Evolutionary conservation across 148 eudicot species (phyloP).

Genomic region (Vaccinium myrtillus): DNA sequence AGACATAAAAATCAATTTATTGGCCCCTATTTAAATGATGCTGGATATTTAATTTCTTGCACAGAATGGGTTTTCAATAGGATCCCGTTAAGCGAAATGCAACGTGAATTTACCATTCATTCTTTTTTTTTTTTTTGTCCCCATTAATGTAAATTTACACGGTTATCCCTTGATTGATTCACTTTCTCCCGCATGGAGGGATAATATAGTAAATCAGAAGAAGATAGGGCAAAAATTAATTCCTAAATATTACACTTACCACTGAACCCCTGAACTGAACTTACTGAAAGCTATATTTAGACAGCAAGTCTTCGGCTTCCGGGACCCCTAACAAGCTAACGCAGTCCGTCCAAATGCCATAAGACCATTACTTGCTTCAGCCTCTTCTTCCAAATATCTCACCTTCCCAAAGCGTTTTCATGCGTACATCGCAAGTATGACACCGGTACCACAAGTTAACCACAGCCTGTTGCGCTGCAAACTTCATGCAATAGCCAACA

Average conservation of each 20-base stretch:
- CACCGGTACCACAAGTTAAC: too few relatives aligned
- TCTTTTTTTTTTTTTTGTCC: not conserved
- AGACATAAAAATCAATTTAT: not conserved
- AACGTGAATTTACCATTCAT: not conserved
- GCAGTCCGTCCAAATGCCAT: not conserved
- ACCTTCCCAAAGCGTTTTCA: not conserved
- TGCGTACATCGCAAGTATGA: not conserved
- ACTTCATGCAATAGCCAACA: too few relatives aligned
- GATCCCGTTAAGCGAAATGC: not conserved
- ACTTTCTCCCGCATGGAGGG: not conserved
- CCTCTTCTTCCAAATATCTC: constrained; percentile 15
- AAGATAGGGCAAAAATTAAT: not conserved
- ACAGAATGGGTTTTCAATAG: not conserved
- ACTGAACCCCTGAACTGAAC: too few relatives aligned
- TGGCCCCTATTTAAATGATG: not conserved
- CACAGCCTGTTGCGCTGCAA: too few relatives aligned
- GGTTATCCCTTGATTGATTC: not conserved
- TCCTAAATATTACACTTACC: not conserved
- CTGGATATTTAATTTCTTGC: not conserved
- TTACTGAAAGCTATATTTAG: not conserved
- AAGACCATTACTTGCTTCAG: not conserved
- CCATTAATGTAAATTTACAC: not conserved
- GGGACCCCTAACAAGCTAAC: not conserved
- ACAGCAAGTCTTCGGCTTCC: not conserved
- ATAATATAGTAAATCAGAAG: not conserved